These are phyloP conservation scores for Pyrus bretschneideri DNA, from an alignment of 306 rosid genomes.

Conservation along the genomic window DNA sequence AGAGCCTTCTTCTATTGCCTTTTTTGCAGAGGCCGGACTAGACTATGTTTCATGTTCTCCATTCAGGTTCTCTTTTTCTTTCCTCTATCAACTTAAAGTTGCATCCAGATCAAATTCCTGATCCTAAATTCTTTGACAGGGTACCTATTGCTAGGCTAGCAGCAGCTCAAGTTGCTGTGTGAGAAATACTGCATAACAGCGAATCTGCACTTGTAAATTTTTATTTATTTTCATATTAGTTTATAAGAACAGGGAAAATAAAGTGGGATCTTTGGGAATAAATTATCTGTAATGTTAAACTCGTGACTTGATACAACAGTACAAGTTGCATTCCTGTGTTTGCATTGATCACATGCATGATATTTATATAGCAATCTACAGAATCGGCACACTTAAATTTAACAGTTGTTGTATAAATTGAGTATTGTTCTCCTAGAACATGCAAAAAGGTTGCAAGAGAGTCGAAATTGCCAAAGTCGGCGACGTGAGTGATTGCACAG, in stretches of 20 bases:
- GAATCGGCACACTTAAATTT: no score
- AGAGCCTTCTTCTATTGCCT: conserved; percentile 91
- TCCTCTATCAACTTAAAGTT: neutral
- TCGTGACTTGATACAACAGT: neutral
- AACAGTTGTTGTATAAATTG: no score
- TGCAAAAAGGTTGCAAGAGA: no score
- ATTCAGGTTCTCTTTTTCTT: conserved; percentile 48
- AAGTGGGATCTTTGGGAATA: neutral
- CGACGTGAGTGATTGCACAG: no score
- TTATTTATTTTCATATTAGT: no score
- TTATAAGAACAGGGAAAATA: no score
- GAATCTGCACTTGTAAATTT: neutral
- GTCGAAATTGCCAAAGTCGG: no score
- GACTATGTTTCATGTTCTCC: conserved; percentile 99
- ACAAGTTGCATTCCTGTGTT: neutral
- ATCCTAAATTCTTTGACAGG: conserved; percentile 34
- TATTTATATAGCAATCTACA: no score
- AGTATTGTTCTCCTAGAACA: no score
- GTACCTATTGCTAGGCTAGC: conserved; percentile 97
- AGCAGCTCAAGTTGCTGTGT: conserved; percentile 80
- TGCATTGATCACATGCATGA: neutral
- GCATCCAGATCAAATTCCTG: neutral
- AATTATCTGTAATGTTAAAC: no score
- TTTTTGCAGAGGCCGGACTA: conserved; percentile 86
- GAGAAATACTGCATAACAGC: neutral